Evolutionary conservation across 306 rosid species (phyloP).

Genomic region (Crotalaria pallida): DNA sequence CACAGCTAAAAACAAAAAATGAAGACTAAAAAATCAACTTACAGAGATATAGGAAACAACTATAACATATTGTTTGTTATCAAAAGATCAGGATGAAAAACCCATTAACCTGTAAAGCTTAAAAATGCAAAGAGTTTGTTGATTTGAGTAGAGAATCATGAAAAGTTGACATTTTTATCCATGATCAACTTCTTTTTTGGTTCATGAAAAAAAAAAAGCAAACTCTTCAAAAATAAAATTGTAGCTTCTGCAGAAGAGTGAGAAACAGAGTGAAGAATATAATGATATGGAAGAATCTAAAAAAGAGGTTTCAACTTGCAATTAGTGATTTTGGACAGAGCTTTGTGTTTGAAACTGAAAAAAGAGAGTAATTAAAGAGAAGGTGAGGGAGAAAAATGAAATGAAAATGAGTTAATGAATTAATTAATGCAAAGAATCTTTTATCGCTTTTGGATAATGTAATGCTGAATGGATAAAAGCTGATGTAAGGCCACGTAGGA

Average conservation of each 20-base stretch:
- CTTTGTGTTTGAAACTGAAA: not conserved
- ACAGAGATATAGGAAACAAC: not conserved
- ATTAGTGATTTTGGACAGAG: not conserved
- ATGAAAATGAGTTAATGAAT: not conserved
- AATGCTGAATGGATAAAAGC: not conserved
- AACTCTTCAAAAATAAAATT: not conserved
- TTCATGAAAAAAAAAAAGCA: not conserved
- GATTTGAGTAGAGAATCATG: not conserved
- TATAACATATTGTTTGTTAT: not conserved
- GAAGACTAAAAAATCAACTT: not conserved
- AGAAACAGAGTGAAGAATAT: not conserved
- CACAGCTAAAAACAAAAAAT: not conserved
- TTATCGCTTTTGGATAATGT: not conserved
- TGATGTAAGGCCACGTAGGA: not conserved
- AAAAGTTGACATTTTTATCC: not conserved
- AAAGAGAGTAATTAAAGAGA: not conserved
- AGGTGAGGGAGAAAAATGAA: no score
- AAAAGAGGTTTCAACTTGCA: not conserved
- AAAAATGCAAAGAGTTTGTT: constrained; percentile 7
- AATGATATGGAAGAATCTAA: not conserved
- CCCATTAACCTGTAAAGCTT: constrained; percentile 4
- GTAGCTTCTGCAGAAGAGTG: not conserved
- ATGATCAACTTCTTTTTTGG: not conserved
- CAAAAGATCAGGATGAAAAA: not conserved
- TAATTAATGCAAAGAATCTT: not conserved